phyloP scores from a whole-genome alignment of 1,284 basidiomycete genomes.

The Naganishia liquefaciens region DNA sequence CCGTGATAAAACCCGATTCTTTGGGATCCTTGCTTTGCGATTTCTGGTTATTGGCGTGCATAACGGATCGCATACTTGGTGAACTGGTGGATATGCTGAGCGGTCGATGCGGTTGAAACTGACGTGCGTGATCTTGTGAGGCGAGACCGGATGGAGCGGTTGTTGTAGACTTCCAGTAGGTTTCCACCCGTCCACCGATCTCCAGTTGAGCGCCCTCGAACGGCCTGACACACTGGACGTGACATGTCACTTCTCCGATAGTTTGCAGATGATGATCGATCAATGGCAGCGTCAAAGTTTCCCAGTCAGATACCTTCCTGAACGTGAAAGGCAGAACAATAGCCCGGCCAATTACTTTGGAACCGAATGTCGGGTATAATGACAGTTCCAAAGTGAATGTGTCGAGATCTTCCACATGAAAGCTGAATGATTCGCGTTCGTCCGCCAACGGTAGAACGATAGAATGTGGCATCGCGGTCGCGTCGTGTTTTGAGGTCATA shows the following conservation, averaged over 20 bases:
- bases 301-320: constrained; percentile 59
- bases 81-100: constrained; percentile 50
- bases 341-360: constrained; percentile 92
- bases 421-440: constrained; percentile 79
- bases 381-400: constrained; percentile 87
- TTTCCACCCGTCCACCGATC: constrained; percentile 91
- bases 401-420: constrained; percentile 77
- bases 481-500: constrained; percentile 77
- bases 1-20: constrained; percentile 47
- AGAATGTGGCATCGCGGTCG: constrained; percentile 80
- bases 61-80: constrained; percentile 38
- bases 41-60: constrained; percentile 27
- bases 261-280: constrained; percentile 90
- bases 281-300: constrained; percentile 72
- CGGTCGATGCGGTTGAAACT: constrained; percentile 51
- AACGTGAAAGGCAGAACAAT: constrained; percentile 81
- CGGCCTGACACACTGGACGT: constrained; percentile 81
- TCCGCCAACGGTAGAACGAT: constrained; percentile 81
- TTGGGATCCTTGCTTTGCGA: constrained; percentile 44
- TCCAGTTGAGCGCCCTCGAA: constrained; percentile 94
- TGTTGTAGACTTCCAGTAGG: constrained; percentile 89
- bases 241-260: constrained; percentile 93
- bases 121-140: constrained; percentile 54
- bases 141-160: constrained; percentile 45
- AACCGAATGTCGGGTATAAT: constrained; percentile 97